Evolutionary conservation across 179 eudicot genomes (phyloP), one percentile per base, ranked within the genome.

Genomic region (Drosera spatulata): DNA sequence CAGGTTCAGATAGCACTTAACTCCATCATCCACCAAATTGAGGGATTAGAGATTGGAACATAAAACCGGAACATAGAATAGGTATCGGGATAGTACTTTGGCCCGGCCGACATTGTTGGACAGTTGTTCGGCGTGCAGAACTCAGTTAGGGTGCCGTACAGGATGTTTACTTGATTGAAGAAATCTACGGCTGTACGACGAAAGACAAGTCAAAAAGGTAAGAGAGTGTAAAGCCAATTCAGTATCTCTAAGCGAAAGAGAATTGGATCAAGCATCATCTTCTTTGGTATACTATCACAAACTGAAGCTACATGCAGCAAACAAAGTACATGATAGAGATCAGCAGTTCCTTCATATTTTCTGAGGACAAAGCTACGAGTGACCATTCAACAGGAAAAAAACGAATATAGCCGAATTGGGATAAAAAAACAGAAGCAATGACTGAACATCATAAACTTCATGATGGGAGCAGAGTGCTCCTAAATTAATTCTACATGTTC

Each of bases 81-180:
- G 62, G 63, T 48, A 53, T 50, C 41, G 43, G 63, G 71, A 67
- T 59, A 66, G 50, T 80, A 83, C 88, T 78, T 80, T 71, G 83
- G 77, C 65, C 88, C 88, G 33, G 88, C 88, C 47, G 78, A 68
- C 88, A 83, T 83, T 50, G 74, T 75, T 45, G 88, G 85, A 59
- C 88, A 80, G 64, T 8, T 78, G 58, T 69, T 57, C 49, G 77
- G 40, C 2, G 85, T 83, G 73, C 88, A 83, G 70, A 80, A 83
- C 63, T 80, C 88, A 41, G 88, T 83, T 46, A 80, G 85, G 12
- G 88, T 83, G 46, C 83, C 88, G 69, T 78, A 78, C 14, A 83
- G 77, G 70, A 83, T 78, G 78, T 78, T 80, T 51, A 80, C 88
- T 73, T 83, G 88, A 65, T 83, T 83, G 74, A 80, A 83, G 72